Base-by-base conservation (phyloP, 768 basidiomycete genomes). In the Leccinum disarticulatum region DNA sequence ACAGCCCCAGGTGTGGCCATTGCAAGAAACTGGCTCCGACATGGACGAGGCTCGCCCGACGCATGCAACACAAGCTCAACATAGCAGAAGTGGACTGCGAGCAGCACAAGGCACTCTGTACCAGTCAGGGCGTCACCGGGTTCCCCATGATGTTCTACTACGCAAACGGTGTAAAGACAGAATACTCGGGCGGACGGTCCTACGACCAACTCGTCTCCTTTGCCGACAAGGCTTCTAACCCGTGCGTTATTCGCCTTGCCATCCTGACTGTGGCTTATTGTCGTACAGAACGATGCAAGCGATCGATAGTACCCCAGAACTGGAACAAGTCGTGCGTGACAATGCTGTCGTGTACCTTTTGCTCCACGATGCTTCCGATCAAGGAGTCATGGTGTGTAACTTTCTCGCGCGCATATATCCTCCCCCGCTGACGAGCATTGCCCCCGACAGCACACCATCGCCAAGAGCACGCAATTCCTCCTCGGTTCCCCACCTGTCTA, bases 71-170 rank as follows among this genome's bases (percentile, higher is more conserved):
- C 61, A 86, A 86, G 52, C 77, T 95, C 31, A 88, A 83, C 41
- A 77, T 99, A 9, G 94, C 87, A 3, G 87, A 96, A 61, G 88
- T 99, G 14, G 85, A 99, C 69, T 99, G 96, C 68, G 96, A 98
- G 17, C 84, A 79, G 1, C 77, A 95, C 65, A 77, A 79, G 46
- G 72, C 79, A 0, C 68, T 95, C 6, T 99, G 96, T 74, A 77
- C 79, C 49, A 66, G 74, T 13, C 80, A 93, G 57, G 81, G 79
- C 3, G 81, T 99, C 17, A 70, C 80, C 30, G 94, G 93, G 1
- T 99, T 91, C 73, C 96, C 96, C 1, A 91, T 88, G 52, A 76
- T 98, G 46, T 74, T 85, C 47, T 89, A 89, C 78, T 91, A 83
- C 28, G 80, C 81, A 13, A 70, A 72, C 4, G 80, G 83, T 8